Percentiles rank a stretch among this genome's conserved stretches.
Evolutionary conservation across 164 flowering plant genomes (phyloP).

Genomic region (Umbellularia californica): DNA sequence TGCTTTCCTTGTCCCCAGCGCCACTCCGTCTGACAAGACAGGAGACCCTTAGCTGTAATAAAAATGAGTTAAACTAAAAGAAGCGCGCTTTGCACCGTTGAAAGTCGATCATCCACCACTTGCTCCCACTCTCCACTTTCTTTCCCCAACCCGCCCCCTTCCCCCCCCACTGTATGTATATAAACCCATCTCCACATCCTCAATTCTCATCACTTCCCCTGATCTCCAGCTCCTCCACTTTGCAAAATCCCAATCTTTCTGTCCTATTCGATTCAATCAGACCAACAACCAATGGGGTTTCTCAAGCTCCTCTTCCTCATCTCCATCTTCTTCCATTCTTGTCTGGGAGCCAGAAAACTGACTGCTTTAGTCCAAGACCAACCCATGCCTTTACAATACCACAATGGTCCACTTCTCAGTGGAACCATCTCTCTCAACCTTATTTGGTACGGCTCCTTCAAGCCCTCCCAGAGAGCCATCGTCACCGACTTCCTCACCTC

Average conservation of each 20-base stretch:
- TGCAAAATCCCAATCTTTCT: neutral
- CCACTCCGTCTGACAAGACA: neutral
- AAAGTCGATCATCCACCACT: neutral
- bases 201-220: neutral
- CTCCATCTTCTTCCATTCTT: slow-evolving; percentile 1
- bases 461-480: slow-evolving; percentile 57
- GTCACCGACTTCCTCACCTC: slow-evolving; percentile 55
- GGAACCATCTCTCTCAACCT: slow-evolving; percentile 57
- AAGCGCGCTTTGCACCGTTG: neutral
- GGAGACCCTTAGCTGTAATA: neutral
- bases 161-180: neutral
- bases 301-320: neutral
- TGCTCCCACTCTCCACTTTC: neutral
- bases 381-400: slow-evolving; percentile 43
- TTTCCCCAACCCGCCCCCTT: neutral
- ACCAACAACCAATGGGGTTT: neutral
- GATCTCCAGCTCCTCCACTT: neutral
- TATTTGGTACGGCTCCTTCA: slow-evolving; percentile 72
- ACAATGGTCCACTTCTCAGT: slow-evolving; percentile 60
- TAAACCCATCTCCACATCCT: neutral
- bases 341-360: neutral
- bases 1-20: neutral
- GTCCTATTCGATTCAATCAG: neutral
- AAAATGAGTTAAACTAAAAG: neutral
- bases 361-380: slow-evolving; percentile 17